These are phyloP conservation scores for Leccinum holopus DNA, from an alignment of 1,284 basidiomycete genomes.

Conservation along the genomic window DNA sequence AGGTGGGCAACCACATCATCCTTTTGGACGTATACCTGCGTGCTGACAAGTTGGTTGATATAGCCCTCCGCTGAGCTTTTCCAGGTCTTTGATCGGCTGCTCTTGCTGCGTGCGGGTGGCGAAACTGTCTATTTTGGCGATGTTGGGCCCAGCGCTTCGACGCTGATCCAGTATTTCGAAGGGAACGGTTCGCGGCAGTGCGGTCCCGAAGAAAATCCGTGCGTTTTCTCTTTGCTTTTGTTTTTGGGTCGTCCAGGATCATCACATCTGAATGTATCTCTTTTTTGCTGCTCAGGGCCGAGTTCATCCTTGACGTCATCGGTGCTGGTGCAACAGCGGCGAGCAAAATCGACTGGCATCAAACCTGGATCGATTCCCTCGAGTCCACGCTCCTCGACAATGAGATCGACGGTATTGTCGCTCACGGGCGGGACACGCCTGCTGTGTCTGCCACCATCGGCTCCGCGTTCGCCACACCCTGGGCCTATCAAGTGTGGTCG, in stretches of 20 bases:
- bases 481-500: constrained; percentile 49
- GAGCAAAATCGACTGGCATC: constrained; percentile 46
- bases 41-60: constrained; percentile 33
- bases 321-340: constrained; percentile 61
- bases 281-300: constrained; percentile 44
- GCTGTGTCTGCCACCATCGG: constrained; percentile 35
- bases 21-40: not conserved
- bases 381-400: constrained; percentile 35
- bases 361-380: constrained; percentile 43
- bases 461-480: constrained; percentile 53
- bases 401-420: constrained; percentile 42
- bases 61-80: constrained; percentile 73
- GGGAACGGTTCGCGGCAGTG: constrained; percentile 53
- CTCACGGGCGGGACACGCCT: constrained; percentile 37
- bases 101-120: constrained; percentile 66
- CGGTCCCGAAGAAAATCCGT: constrained; percentile 44
- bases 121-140: constrained; percentile 80
- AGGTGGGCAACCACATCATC: constrained; percentile 14
- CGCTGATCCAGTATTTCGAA: constrained; percentile 71
- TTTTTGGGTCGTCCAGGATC: not conserved
- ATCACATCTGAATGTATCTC: not conserved
- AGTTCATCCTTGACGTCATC: constrained; percentile 70
- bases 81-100: constrained; percentile 62
- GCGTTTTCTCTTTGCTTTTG: constrained; percentile 2
- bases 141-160: constrained; percentile 56